Percentiles rank a stretch among this genome's conserved stretches.
Conservation (phyloP, 345 rosid species). For the Raphanus sativus region DNA sequence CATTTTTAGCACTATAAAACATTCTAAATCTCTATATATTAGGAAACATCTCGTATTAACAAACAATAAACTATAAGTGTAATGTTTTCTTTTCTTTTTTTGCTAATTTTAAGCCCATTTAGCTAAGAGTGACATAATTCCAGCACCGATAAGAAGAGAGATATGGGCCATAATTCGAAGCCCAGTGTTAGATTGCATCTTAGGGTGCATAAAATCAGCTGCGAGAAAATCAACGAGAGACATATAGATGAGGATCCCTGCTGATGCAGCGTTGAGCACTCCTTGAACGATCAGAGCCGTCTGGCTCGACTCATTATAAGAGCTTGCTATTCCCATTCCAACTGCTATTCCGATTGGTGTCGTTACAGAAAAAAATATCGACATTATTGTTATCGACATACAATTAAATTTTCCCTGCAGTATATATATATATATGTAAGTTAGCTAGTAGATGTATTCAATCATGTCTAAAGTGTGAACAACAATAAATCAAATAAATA, state of each 20-base stretch:
- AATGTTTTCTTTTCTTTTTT: not conserved
- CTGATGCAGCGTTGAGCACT: conserved; percentile 50
- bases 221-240: conserved; percentile 72
- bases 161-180: conserved; percentile 46
- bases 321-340: conserved; percentile 48
- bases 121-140: conserved; percentile 50
- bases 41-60: not conserved
- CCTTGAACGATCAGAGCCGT: conserved; percentile 55
- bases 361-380: conserved; percentile 51
- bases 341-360: conserved; percentile 59
- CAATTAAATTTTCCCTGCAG: conserved; percentile 51
- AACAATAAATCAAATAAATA: not conserved
- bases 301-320: conserved; percentile 43
- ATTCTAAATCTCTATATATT: not conserved
- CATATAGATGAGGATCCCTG: conserved; percentile 72
- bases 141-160: conserved; percentile 54
- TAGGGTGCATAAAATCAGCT: conserved; percentile 53
- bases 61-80: not conserved
- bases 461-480: not conserved
- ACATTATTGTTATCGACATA: conserved; percentile 43
- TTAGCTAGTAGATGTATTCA: not conserved
- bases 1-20: not conserved
- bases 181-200: conserved; percentile 42
- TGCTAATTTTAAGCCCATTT: conserved; percentile 33
- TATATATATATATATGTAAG: not conserved